Evolutionary conservation across 1,284 basidiomycete genomes (phyloP), one percentile per base, ranked within the genome.

Genomic region (Pseudozyma sp.): DNA sequence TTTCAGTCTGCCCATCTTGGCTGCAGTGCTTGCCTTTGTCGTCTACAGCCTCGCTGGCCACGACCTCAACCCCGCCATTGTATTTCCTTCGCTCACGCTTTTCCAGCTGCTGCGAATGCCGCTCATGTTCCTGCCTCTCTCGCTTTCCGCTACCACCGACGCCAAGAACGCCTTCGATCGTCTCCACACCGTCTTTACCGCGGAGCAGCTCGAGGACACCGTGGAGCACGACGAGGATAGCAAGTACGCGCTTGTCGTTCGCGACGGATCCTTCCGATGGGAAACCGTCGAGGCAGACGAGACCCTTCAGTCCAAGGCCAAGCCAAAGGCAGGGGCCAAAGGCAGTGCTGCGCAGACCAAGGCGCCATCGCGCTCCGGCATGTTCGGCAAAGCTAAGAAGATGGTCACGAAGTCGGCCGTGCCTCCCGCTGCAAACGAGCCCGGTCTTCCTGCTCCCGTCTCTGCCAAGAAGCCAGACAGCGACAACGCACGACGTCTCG

Each of bases 21-120:
- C 93, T 0, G 90, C 92, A 10, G 92, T 97, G 17, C 79, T 97
- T 33, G 89, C 93, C 0, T 96, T 97, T 80, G 87, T 95, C 60
- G 90, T 91, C 1, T 96, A 95, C 84, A 89, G 90, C 1, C 85
- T 89, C 11, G 88, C 89, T 0, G 90, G 91, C 1, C 90, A 94
- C 81, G 68, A 85, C 0, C 87, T 94, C 53, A 86, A 91, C 79
- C 87, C 88, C 37, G 88, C 90, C 1, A 84, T 90, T 63, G 68
- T 84, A 45, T 84, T 83, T 65, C 77, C 81, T 10, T 74, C 82
- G 7, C 74, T 84, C 14, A 82, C 82, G 1, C 69, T 84, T 16
- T 84, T 84, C 80, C 75, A 82, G 61, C 85, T 94, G 35, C 86
- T 93, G 8, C 88, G 91, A 17, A 72, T 92, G 60, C 91, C 92